phyloP scores from a whole-genome alignment of 2,329 filamentous ascomycete genomes.

The Periglandula ipomoeae region DNA sequence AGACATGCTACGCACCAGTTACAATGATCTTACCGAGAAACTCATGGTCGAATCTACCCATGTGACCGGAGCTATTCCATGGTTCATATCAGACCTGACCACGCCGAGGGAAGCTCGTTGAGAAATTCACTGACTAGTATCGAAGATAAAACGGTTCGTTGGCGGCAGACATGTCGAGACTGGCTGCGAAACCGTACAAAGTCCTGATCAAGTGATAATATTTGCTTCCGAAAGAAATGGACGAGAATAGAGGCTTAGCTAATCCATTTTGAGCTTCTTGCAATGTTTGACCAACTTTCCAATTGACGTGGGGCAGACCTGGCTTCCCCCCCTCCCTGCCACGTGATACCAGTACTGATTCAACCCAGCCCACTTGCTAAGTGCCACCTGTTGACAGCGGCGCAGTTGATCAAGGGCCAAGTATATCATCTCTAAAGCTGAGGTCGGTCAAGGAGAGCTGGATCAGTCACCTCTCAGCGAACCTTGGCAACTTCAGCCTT shows the following conservation, averaged over 20 bases:
- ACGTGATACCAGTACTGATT: slow-evolving; percentile 4
- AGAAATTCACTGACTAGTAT: slow-evolving; percentile 69
- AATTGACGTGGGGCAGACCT: neutral
- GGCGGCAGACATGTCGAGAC: slow-evolving; percentile 45
- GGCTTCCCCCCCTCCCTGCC: neutral
- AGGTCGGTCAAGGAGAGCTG: slow-evolving; percentile 14
- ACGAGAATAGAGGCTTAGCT: too few relatives aligned
- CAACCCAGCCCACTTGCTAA: slow-evolving; percentile 3
- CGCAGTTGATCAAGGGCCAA: neutral
- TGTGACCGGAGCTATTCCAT: slow-evolving; percentile 75
- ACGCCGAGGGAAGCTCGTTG: neutral
- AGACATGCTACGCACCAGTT: neutral
- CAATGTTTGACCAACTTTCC: neutral
- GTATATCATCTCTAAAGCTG: slow-evolving; percentile 13
- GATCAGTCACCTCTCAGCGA: slow-evolving; percentile 17
- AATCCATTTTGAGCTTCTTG: neutral
- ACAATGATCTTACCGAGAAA: slow-evolving; percentile 62
- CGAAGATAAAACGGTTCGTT: slow-evolving; percentile 89
- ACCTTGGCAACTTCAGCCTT: slow-evolving; percentile 19
- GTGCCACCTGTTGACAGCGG: slow-evolving; percentile 8
- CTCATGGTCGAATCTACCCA: slow-evolving; percentile 94
- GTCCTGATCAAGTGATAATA: too few relatives aligned
- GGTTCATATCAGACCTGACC: neutral
- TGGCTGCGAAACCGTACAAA: neutral
- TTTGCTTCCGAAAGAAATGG: too few relatives aligned